Percentiles rank a stretch among this genome's conserved stretches.
These are phyloP conservation scores for Mycena haematopus DNA, from an alignment of 768 basidiomycete species.

Conservation along the genomic window DNA sequence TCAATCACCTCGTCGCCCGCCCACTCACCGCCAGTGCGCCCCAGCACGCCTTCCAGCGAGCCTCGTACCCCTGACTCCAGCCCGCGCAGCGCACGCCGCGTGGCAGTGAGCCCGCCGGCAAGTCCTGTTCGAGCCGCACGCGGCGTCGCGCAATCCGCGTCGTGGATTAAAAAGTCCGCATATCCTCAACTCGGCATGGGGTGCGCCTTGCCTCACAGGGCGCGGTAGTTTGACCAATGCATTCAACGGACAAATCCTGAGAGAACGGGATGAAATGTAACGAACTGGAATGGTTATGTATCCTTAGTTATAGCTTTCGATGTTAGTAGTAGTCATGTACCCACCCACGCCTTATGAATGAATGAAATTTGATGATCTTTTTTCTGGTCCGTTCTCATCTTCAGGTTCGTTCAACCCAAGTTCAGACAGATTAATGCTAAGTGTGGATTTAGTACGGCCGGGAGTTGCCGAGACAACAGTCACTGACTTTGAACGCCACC, in stretches of 20 bases:
- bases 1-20: not conserved
- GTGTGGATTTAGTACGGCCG: no score
- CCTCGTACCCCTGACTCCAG: not conserved
- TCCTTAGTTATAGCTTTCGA: not conserved
- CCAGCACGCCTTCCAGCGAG: not conserved
- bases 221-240: no score
- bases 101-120: not conserved
- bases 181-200: not conserved
- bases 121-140: not conserved
- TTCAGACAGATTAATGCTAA: no score
- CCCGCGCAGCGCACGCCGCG: not conserved
- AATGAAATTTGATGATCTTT: not conserved
- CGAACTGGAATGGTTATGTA: not conserved
- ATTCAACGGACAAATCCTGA: not conserved
- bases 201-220: no score
- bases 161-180: not conserved
- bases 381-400: not conserved
- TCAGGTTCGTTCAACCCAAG: no score
- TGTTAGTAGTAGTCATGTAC: not conserved
- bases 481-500: no score
- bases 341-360: not conserved
- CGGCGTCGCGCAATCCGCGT: no score
- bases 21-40: not conserved
- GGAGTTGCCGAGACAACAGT: no score
- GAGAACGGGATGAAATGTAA: constrained; percentile 1